Percentiles rank a stretch among this genome's conserved stretches.
phyloP scores from a whole-genome alignment of 2,329 filamentous ascomycete species.

The Truncatella angustata region DNA sequence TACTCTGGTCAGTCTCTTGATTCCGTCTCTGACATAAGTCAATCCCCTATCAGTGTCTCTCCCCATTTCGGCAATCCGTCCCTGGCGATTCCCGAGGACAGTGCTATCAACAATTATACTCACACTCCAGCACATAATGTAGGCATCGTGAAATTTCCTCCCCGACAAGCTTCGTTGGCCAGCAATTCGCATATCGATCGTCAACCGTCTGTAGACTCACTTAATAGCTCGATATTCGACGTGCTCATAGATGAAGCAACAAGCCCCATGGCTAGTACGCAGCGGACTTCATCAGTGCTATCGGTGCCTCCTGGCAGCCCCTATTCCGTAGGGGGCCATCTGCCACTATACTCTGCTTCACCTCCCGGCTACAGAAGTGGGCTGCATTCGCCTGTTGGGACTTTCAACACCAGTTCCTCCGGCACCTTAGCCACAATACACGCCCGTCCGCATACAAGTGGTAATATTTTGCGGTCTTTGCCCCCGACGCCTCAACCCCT shows the following conservation, averaged over 20 bases:
- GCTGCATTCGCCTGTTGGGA: conserved; percentile 13
- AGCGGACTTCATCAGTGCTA: conserved; percentile 18
- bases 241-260: conserved; percentile 24
- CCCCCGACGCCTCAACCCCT: conserved; percentile 4
- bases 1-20: conserved; percentile 7
- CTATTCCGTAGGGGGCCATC: conserved; percentile 15
- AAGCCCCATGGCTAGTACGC: conserved; percentile 16
- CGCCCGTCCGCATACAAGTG: conserved; percentile 4
- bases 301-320: conserved; percentile 14
- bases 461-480: background rate
- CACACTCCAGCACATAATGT: conserved; percentile 13
- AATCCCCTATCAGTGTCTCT: conserved; percentile 19
- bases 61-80: conserved; percentile 15
- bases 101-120: conserved; percentile 14
- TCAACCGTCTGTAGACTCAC: conserved; percentile 32
- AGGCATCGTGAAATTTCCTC: conserved; percentile 18
- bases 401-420: conserved; percentile 17
- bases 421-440: conserved; percentile 16
- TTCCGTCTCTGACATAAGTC: conserved; percentile 11
- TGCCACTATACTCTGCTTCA: conserved; percentile 19
- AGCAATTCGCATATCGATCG: conserved; percentile 20
- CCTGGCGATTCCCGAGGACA: conserved; percentile 20
- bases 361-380: conserved; percentile 21
- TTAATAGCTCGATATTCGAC: conserved; percentile 34
- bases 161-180: conserved; percentile 22